phyloP scores from a whole-genome alignment of 208 protist genomes.

The Wallacemonas rigidus region DNA sequence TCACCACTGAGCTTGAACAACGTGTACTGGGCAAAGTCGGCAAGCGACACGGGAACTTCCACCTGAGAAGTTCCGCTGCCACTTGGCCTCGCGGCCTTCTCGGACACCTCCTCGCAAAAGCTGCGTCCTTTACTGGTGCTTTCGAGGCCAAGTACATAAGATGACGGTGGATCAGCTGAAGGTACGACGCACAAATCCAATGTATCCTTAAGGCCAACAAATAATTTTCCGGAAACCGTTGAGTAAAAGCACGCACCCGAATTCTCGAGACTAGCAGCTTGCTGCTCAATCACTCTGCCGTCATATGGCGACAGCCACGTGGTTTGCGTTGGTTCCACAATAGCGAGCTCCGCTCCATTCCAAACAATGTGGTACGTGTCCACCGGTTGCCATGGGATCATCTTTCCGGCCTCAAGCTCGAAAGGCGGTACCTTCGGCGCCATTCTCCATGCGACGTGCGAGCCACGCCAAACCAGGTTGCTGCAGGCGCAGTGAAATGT shows the following conservation, averaged over 20 bases:
- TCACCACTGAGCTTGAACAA: slow-evolving; percentile 20
- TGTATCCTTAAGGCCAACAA: slow-evolving; percentile 24
- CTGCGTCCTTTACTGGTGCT: slow-evolving; percentile 29
- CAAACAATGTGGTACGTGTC: slow-evolving; percentile 65
- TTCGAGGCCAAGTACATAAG: slow-evolving; percentile 20
- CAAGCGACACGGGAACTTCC: slow-evolving; percentile 20
- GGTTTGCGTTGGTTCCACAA: slow-evolving; percentile 67
- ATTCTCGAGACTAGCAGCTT: slow-evolving; percentile 37
- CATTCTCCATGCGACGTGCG: slow-evolving; percentile 40
- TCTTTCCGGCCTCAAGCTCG: slow-evolving; percentile 14
- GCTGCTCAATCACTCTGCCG: slow-evolving; percentile 73
- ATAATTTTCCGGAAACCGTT: slow-evolving; percentile 32
- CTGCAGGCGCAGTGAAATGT: slow-evolving; percentile 20
- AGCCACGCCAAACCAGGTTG: slow-evolving; percentile 52
- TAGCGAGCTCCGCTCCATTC: slow-evolving; percentile 70
- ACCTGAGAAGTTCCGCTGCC: slow-evolving; percentile 19
- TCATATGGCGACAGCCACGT: slow-evolving; percentile 70
- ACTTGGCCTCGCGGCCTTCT: slow-evolving; percentile 8
- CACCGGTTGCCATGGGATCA: slow-evolving; percentile 40
- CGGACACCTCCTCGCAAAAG: slow-evolving; percentile 29
- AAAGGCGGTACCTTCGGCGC: slow-evolving; percentile 37
- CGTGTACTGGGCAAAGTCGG: slow-evolving; percentile 23
- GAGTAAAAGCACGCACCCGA: slow-evolving; percentile 55
- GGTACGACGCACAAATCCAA: slow-evolving; percentile 29
- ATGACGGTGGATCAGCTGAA: slow-evolving; percentile 20